Evolutionary conservation across 2,329 filamentous ascomycete species (phyloP).

Genomic region (Ophiostoma triangulosporum): DNA sequence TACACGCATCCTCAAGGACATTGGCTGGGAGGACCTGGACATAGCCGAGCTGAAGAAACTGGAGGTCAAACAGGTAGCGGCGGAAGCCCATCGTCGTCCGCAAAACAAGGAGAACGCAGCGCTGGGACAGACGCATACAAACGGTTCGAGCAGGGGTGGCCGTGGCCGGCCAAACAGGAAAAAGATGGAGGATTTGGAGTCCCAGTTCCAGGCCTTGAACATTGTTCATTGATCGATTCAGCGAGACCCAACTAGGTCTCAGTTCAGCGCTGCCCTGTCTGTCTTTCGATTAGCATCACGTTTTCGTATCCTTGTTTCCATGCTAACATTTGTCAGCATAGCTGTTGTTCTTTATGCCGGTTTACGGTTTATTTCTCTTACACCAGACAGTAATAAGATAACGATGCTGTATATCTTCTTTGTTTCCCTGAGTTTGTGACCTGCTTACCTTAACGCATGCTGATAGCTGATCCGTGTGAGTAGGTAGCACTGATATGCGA

Average conservation of each 20-base stretch:
- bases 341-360: not conserved
- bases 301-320: not conserved
- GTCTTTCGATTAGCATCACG: not conserved
- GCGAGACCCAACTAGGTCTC: not conserved
- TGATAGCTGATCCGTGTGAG: too few relatives aligned
- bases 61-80: slow-evolving; percentile 18
- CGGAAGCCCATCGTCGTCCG: slow-evolving; percentile 14
- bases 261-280: not conserved
- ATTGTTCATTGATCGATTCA: slow-evolving; percentile 1
- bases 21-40: slow-evolving; percentile 56
- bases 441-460: too few relatives aligned
- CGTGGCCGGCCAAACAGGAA: slow-evolving; percentile 1
- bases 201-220: slow-evolving; percentile 4
- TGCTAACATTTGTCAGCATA: not conserved
- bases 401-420: too few relatives aligned
- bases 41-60: slow-evolving; percentile 22
- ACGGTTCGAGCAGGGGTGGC: not conserved
- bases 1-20: slow-evolving; percentile 50
- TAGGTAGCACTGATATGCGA: too few relatives aligned
- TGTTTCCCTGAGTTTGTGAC: too few relatives aligned
- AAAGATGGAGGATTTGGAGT: slow-evolving; percentile 3
- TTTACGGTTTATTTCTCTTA: not conserved
- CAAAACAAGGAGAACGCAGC: slow-evolving; percentile 8
- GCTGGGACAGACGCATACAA: slow-evolving; percentile 2
- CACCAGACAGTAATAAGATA: too few relatives aligned